Evolutionary conservation across 495 filamentous ascomycete species (phyloP), one percentile per base, ranked within the genome.

Genomic region (Neurospora tetrasperma): DNA sequence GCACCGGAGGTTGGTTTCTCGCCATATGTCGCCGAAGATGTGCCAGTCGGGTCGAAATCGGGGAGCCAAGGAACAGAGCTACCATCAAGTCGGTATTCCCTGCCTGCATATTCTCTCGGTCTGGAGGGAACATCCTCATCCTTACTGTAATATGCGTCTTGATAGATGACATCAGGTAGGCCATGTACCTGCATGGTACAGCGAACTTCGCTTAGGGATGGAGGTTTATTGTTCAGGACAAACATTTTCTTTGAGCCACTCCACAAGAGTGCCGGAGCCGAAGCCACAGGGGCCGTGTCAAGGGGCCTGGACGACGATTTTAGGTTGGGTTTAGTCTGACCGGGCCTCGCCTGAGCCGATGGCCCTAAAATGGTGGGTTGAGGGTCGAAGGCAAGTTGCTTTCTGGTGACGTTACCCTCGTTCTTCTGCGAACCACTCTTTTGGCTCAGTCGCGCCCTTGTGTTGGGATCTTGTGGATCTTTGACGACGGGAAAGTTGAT

Each of bases 71-170:
- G 92, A 8, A 93, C 80, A 1, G 89, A 90, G 72, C 87, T 88
- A 71, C 95, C 92, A 78, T 88, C 89, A 2, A 98, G 80, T 69
- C 88, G 92, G 79, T 96, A 98, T 75, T 97, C 93, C 75, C 88
- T 89, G 20, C 95, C 95, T 10, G 92, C 96, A 80, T 97, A 98
- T 82, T 97, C 93, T 69, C 93, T 86, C 12, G 86, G 79, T 70
- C 89, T 87, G 43, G 92, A 87, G 9, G 96, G 96, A 4, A 97
- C 92, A 82, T 99, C 96, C 71, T 82, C 85, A 71, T 95, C 92
- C n/a, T 93, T 85, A 74, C 93, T 92, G 77, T 97, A 98, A 76
- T 90, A 94, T 18, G 94, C 90, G 77, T 94, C 91, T 78, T 93
- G 92, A 74, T 98, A 96, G 68, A 97, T 86, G 31, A 92, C 85